phyloP scores from a whole-genome alignment of 2,329 filamentous ascomycete species.

The Phyllosticta citrichinensis region DNA sequence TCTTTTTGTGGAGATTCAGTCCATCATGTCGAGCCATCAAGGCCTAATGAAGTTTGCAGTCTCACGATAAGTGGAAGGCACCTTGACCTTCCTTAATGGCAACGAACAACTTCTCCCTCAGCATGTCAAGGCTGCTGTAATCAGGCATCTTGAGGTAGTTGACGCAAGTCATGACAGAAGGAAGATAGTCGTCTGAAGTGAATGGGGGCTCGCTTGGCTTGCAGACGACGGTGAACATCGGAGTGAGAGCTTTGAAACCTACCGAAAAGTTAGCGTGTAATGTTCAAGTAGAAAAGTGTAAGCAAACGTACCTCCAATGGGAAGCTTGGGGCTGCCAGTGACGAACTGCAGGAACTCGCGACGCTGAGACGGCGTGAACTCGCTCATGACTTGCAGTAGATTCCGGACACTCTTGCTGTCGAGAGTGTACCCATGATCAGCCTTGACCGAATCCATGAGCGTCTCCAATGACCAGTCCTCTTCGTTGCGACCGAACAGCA shows the following conservation, averaged over 20 bases:
- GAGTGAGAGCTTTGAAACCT: slow-evolving; percentile 95
- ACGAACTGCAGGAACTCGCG: slow-evolving; percentile 96
- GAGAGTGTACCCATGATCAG: slow-evolving; percentile 97
- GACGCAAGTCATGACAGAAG: slow-evolving; percentile 99
- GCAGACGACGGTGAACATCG: slow-evolving; percentile 98
- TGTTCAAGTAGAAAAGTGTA: neutral
- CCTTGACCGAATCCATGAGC: slow-evolving; percentile 96
- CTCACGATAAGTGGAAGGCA: slow-evolving; percentile 86
- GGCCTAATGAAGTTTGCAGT: neutral
- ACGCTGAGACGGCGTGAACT: slow-evolving; percentile 62
- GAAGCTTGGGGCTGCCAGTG: slow-evolving; percentile 93
- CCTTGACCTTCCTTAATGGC: slow-evolving; percentile 95
- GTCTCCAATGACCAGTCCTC: slow-evolving; percentile 98
- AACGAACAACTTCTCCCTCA: slow-evolving; percentile 68
- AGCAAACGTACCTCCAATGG: slow-evolving; percentile 68
- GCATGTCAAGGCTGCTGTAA: slow-evolving; percentile 68
- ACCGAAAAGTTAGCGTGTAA: slow-evolving; percentile 5
- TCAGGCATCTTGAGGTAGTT: slow-evolving; percentile 98
- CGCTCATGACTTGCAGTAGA: slow-evolving; percentile 87
- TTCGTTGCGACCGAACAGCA: slow-evolving; percentile 82
- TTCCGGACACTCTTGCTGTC: slow-evolving; percentile 95
- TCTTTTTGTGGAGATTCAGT: neutral
- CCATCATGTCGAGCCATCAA: neutral
- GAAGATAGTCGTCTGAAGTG: slow-evolving; percentile 93
- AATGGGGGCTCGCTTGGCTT: slow-evolving; percentile 95